phyloP scores from a whole-genome alignment of 2,329 filamentous ascomycete species.

The Clarireedia monteithiana region DNA sequence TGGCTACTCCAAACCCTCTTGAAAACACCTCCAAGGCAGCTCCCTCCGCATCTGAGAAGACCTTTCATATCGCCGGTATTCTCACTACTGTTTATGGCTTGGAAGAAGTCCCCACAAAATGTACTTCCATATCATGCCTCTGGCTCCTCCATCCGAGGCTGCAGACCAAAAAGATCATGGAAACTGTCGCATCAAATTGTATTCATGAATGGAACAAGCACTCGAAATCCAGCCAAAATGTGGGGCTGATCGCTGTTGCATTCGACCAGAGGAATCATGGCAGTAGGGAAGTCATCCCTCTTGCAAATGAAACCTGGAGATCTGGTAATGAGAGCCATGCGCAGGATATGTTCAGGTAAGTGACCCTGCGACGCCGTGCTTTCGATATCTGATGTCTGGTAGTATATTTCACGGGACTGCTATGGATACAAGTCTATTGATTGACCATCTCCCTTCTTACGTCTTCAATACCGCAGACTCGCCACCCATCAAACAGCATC shows the following conservation, averaged over 20 bases:
- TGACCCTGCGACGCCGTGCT: neutral
- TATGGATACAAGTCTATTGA: constrained; percentile 64
- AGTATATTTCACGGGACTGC: constrained; percentile 65
- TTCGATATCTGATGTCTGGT: neutral
- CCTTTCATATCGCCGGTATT: constrained; percentile 69
- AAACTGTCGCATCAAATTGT: constrained; percentile 58
- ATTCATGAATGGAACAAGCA: constrained; percentile 60
- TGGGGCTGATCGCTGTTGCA: constrained; percentile 65
- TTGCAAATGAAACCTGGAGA: constrained; percentile 70
- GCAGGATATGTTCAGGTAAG: constrained; percentile 70
- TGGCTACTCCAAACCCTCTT: constrained; percentile 12
- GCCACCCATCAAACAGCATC: constrained; percentile 49
- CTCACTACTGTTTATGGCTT: constrained; percentile 76
- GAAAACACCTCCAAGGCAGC: constrained; percentile 4
- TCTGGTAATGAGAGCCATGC: constrained; percentile 71
- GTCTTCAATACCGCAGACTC: constrained; percentile 47
- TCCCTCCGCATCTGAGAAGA: constrained; percentile 49
- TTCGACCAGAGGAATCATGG: constrained; percentile 97
- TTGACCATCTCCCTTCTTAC: constrained; percentile 72
- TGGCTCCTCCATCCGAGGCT: constrained; percentile 85
- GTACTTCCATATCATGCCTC: constrained; percentile 62
- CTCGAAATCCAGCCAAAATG: constrained; percentile 22
- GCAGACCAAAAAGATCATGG: constrained; percentile 65
- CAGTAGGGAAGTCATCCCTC: constrained; percentile 54
- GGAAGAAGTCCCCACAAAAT: constrained; percentile 52